phyloP scores from a whole-genome alignment of 2,329 filamentous ascomycete genomes.

The Parastagonospora nodorum region DNA sequence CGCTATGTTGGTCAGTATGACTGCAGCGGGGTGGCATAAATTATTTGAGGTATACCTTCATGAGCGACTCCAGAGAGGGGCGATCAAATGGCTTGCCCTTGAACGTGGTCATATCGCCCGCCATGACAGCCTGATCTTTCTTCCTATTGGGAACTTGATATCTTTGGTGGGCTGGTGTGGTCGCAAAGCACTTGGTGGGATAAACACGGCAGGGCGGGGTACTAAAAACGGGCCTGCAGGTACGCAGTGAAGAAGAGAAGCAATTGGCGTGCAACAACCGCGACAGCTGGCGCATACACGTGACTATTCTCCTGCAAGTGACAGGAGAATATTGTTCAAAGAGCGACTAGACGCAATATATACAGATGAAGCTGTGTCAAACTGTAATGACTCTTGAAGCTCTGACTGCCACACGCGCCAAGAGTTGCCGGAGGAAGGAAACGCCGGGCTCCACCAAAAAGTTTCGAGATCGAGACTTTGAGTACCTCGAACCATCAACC shows the following conservation, averaged over 20 bases:
- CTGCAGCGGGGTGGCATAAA: not conserved
- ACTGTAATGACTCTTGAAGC: slow-evolving; percentile 12
- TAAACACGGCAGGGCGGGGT: slow-evolving; percentile 37
- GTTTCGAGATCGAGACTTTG: slow-evolving; percentile 2
- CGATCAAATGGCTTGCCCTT: slow-evolving; percentile 86
- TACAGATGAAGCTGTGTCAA: slow-evolving; percentile 6
- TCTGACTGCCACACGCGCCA: slow-evolving; percentile 16
- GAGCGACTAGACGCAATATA: slow-evolving; percentile 3
- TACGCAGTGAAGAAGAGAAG: slow-evolving; percentile 30
- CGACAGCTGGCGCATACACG: slow-evolving; percentile 49
- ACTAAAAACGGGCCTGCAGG: slow-evolving; percentile 32
- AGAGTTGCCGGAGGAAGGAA: slow-evolving; percentile 19
- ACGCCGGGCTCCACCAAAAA: slow-evolving; percentile 22
- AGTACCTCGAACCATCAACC: too few species aligned
- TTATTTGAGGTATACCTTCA: slow-evolving; percentile 67
- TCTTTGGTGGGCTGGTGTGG: slow-evolving; percentile 34
- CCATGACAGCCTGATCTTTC: slow-evolving; percentile 32
- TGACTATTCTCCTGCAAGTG: slow-evolving; percentile 2
- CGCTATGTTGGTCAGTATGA: slow-evolving; percentile 38
- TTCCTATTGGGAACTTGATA: slow-evolving; percentile 38
- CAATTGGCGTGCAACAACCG: slow-evolving; percentile 46
- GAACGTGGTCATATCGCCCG: slow-evolving; percentile 59
- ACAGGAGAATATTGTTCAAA: slow-evolving; percentile 1
- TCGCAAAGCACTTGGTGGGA: slow-evolving; percentile 43
- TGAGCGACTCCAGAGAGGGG: slow-evolving; percentile 77